Evolutionary conservation across 2,329 filamentous ascomycete species (phyloP), one percentile per base, ranked within the genome.

Genomic region (Zarea fungicola): DNA sequence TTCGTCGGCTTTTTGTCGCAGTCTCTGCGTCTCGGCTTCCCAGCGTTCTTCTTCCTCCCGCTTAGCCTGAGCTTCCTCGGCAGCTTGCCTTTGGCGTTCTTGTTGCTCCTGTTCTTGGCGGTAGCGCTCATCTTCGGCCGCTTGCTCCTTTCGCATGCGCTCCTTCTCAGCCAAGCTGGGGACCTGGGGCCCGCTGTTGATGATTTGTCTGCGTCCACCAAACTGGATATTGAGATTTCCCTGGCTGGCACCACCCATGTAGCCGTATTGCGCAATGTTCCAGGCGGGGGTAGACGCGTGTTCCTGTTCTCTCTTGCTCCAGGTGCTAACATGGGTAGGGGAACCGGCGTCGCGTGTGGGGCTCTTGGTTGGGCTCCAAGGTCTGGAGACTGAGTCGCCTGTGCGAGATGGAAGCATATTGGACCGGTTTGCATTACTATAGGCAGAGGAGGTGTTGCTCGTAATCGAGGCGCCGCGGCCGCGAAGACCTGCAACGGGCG

Each of bases 201-300:
- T 97, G 63, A 99, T 97, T 69, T 99, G 93, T 52, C 93, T 82
- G 58, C 91, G 81, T 16, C 85, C 89, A 49, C 93, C 93, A 67
- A 97, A 97, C 10, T 88, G 83, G 58, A 99, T 89, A 16, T 93
- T 93, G 53, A 96, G 83, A 59, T 95, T 97, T 3, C 89, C 92
- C 65, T 99, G 93, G 61, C 89, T 96, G 22, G 93, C 93, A 42
- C 93, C 93, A 50, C 93, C 93, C 86, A 97, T 93, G 68, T 96
- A 99, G 7, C 93, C 91, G 63, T 99, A 99, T 64, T 99, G 93
- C 50, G 91, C 87, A 58, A 97, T 97, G 64, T 97, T 99, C 93
- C 93, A 99, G 2, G 93, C 93, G 0, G 93, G 93, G 22, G 84
- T 77, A 2, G 91, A 96, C 37, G 77, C 78, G 14, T 80, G 81